Evolutionary conservation across 2,329 filamentous ascomycete genomes (phyloP), one percentile per base, ranked within the genome.

Genomic region (Fusarium guadeloupense): DNA sequence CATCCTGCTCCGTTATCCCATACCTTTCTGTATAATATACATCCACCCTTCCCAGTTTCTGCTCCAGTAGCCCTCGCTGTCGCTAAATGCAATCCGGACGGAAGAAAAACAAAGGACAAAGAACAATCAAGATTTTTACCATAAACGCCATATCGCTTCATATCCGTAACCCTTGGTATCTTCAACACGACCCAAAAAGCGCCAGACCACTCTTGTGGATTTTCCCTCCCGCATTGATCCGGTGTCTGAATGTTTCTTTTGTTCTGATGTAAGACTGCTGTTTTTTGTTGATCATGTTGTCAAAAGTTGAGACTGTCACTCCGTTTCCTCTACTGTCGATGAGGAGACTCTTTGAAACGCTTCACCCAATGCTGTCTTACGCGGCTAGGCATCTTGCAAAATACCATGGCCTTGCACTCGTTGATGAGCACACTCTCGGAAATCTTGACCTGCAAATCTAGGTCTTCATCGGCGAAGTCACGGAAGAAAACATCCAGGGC

Each of bases 401-500:
- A 87, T 35, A 86, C 79, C 78, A 86, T 82, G 25, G 84, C 85
- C 69, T 85, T 86, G 68, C 81, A 83, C 60, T 85, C 81, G 62
- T 86, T 82, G n/a, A 82, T 80, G 21, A 87, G 75, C 2, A 83
- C 80, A 59, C 83, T 83, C 70, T 87, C 84, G 0, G 83, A 83
- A 28, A 87, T 83, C 71, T 83, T 84, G 33, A 87, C 75, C 74
- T 86, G 84, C 51, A 87, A 69, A 63, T 87, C 84, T 55, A 82
- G 75, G 54, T 86, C 83, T 62, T 86, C 84, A 41, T 81, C 78
- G 13, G 78, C 73, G 67, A 87, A 87, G 55, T 87, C 84, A 26
- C 78, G 77, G 71, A 87, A 86, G 66, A 87, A 83, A 6, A 85
- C 78, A 51, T 87, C 84, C 46, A 87, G 76, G 0, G 84, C 84